Base-by-base conservation (phyloP, 2,329 filamentous ascomycete genomes). In the Neonectria punicea region DNA sequence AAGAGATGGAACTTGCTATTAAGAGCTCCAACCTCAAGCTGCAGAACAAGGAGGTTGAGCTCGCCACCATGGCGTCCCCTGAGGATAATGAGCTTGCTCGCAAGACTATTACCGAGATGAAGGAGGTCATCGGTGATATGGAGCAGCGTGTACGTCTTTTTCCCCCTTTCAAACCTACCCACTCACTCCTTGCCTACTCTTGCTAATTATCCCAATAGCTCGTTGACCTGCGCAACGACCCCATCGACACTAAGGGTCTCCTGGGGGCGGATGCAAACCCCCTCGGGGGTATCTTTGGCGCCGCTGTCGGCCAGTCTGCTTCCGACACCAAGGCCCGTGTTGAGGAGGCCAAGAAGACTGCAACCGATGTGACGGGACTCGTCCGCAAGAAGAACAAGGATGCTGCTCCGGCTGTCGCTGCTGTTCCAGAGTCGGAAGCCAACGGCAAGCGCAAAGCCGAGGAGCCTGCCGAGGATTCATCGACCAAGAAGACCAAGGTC, bases 111-210 rank as follows among this genome's bases (percentile, higher is more conserved):
- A 80, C 83, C 58, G 92, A 96, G 66, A 91, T 93, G 69, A 92
- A 92, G 80, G 91, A 94, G 66, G 89, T 96, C 70, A 86, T 95
- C 53, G 85, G 86, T 58, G 93, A 96, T 70, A 93, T 96, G 88
- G 89, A 93, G 80, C 87, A 90, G 76, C 85, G 92, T 70, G 89
- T 92, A 81, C 79, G 87, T 80, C 59, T 9, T 69, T 67, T 62
- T 65, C 20, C n/a, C 1, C 13, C 59, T 67, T 70, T 43, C 30
- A 30, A 22, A 18, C 18, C 11, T 9, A 30, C 28, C 6, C 22
- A 22, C 22, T 22, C 18, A 30, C 53, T 11, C n/a, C 32, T 36
- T 5, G 14, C 22, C 36, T 18, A 2, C 10, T 50, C 13, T 5
- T 44, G 16, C 63, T 69, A 64, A 70, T 58, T 63, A 44, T 46